phyloP scores from a whole-genome alignment of 2,329 filamentous ascomycete genomes.

The Fusarium cicatricum region DNA sequence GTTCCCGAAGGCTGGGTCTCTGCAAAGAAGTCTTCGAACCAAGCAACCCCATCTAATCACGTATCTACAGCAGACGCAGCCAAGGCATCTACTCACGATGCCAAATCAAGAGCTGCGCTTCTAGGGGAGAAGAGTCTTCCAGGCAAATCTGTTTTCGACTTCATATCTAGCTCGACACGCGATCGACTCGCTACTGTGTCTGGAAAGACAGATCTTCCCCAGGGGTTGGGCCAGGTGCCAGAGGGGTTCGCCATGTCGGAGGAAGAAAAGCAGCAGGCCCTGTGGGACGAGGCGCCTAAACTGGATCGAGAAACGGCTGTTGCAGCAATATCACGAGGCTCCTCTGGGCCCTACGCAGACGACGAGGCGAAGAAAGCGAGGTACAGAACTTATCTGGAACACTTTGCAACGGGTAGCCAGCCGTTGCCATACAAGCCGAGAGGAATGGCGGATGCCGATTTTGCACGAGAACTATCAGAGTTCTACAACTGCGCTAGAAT shows the following conservation, averaged over 20 bases:
- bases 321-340: conserved; percentile 72
- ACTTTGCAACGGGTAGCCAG: conserved; percentile 61
- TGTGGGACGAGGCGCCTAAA: conserved; percentile 67
- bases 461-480: conserved; percentile 79
- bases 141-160: conserved; percentile 96
- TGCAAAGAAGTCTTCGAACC: conserved; percentile 51
- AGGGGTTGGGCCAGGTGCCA: conserved; percentile 78
- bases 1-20: conserved; percentile 80
- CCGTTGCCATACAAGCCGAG: conserved; percentile 60
- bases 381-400: conserved; percentile 83
- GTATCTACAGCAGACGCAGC: conserved; percentile 79
- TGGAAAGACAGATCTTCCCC: conserved; percentile 79
- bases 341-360: conserved; percentile 80
- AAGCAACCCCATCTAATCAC: conserved; percentile 49
- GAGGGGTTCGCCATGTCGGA: conserved; percentile 68
- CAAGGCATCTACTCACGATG: conserved; percentile 77
- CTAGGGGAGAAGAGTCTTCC: conserved; percentile 81
- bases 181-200: conserved; percentile 79
- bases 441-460: conserved; percentile 70
- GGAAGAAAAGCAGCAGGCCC: conserved; percentile 66
- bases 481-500: conserved; percentile 73
- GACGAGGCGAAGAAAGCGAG: conserved; percentile 80
- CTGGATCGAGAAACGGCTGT: conserved; percentile 73
- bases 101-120: conserved; percentile 77
- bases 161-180: conserved; percentile 79